Evolutionary conservation across 331 rosid genomes (phyloP).

Genomic region (Pyracantha coccinea): DNA sequence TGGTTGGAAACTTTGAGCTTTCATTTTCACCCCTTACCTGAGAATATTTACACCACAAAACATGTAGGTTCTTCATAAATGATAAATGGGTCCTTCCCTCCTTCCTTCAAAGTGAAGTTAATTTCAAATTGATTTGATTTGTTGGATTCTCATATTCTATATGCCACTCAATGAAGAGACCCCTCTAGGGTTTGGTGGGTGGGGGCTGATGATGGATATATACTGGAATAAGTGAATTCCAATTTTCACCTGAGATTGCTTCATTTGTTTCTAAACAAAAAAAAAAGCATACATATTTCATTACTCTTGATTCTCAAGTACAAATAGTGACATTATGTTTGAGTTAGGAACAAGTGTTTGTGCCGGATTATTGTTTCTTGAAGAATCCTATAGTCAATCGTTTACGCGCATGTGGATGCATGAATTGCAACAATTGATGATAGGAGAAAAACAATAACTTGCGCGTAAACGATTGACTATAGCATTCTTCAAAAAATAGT

Average conservation of each 20-base stretch:
- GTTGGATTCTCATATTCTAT: slow-evolving; percentile 15
- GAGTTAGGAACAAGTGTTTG: too few species aligned
- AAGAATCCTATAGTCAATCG: too few species aligned
- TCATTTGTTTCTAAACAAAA: not conserved
- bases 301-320: not conserved
- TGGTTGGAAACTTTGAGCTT: slow-evolving; percentile 16
- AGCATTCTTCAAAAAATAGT: too few species aligned
- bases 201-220: too few species aligned
- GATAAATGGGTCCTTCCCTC: slow-evolving; percentile 14
- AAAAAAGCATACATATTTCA: not conserved
- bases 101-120: slow-evolving; percentile 23
- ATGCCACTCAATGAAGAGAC: not conserved
- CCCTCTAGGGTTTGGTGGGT: too few species aligned
- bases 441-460: too few species aligned
- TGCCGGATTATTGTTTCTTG: too few species aligned
- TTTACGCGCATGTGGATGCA: too few species aligned
- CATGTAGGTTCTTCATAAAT: not conserved
- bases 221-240: not conserved
- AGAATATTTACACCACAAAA: not conserved
- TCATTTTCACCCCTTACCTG: slow-evolving; percentile 23
- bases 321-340: too few species aligned
- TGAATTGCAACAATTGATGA: too few species aligned
- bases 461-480: too few species aligned
- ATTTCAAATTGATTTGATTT: slow-evolving; percentile 10
- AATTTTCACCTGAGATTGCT: not conserved